Evolutionary conservation across 208 protist genomes (phyloP).

Genomic region (Vickermania ingenoplastis): DNA sequence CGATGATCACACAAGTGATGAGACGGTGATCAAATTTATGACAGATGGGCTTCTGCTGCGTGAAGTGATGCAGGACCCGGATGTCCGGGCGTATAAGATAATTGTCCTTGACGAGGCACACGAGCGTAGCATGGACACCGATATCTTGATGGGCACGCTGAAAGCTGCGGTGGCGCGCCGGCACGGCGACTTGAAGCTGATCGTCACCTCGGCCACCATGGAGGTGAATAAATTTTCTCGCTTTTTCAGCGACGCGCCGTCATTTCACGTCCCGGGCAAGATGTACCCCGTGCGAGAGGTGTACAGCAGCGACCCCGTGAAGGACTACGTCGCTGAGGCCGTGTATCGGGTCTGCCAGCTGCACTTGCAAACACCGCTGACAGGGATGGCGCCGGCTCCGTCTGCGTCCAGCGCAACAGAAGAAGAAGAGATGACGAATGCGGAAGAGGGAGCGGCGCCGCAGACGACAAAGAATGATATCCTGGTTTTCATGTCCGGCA

Average conservation of each 20-base stretch:
- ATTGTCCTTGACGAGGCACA: slow-evolving; percentile 99
- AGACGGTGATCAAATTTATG: slow-evolving; percentile 94
- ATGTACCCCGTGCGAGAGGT: slow-evolving; percentile 85
- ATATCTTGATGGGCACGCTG: slow-evolving; percentile 96
- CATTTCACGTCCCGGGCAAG: slow-evolving; percentile 96
- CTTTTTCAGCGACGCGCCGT: slow-evolving; percentile 95
- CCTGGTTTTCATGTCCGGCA: slow-evolving; percentile 98
- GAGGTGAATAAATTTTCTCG: slow-evolving; percentile 94
- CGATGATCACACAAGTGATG: slow-evolving; percentile 69
- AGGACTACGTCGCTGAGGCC: slow-evolving; percentile 69
- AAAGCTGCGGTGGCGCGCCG: slow-evolving; percentile 70
- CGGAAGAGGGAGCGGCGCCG: not conserved
- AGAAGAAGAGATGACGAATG: not conserved
- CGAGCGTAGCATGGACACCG: slow-evolving; percentile 94
- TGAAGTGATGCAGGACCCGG: slow-evolving; percentile 85
- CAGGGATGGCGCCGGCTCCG: slow-evolving; percentile 10
- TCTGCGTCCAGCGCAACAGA: not conserved
- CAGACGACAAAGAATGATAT: slow-evolving; percentile 87
- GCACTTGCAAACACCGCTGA: slow-evolving; percentile 78
- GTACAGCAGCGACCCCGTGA: slow-evolving; percentile 77
- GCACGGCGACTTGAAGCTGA: slow-evolving; percentile 95
- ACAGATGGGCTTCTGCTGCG: slow-evolving; percentile 96
- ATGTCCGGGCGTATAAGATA: slow-evolving; percentile 89
- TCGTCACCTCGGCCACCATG: slow-evolving; percentile 99
- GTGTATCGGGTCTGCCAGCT: slow-evolving; percentile 78